Evolutionary conservation across 257 asterid species (phyloP), one percentile per base, ranked within the genome.

Genomic region (Haberlea rhodopensis): DNA sequence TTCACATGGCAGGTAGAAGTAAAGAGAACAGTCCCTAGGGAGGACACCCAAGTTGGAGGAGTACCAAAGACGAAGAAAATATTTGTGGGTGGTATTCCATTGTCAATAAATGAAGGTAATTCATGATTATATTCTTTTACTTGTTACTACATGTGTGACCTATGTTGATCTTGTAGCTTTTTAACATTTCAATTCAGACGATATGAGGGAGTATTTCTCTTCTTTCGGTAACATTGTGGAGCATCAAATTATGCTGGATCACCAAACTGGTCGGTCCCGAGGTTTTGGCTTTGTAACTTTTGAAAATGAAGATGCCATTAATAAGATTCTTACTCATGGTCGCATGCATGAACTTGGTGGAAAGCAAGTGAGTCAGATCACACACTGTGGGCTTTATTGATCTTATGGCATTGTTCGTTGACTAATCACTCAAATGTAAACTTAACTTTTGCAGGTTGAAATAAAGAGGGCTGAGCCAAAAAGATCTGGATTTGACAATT

Each of bases 251-350:
- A 90, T 94, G 99, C 58, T 94, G 79, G 99, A 94, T 59, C 99
- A 84, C 58, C 80, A 79, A 58, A 94, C 95, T 68, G 96, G 96
- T 61, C 86, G 97, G 18, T 80, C 97, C 24, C 80, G 97, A 65
- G 99, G 99, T 22, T 94, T 94, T 81, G 97, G 97, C 25, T 94
- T 94, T 60, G 88, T 94, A 37, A 87, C 99, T 62, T 94, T 94
- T 71, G 99, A 88, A 63, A 80, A 25, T 68, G 99, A 94, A 82
- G 95, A 82, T 29, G 84, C 95, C 20, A 95, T 94, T 73, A 97
- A 90, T 19, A 85, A 80, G 85, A 85, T 90, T 66, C 73, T 94
- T 60, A 68, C 86, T 60, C 82, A 88, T 85, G 97, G 97, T 23
- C 95, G 72, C 56, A 86, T 90, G 97, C 99, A 94, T 58, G 97